Evolutionary conservation across 2,329 filamentous ascomycete species (phyloP).

Genomic region (Tolypocladium album): DNA sequence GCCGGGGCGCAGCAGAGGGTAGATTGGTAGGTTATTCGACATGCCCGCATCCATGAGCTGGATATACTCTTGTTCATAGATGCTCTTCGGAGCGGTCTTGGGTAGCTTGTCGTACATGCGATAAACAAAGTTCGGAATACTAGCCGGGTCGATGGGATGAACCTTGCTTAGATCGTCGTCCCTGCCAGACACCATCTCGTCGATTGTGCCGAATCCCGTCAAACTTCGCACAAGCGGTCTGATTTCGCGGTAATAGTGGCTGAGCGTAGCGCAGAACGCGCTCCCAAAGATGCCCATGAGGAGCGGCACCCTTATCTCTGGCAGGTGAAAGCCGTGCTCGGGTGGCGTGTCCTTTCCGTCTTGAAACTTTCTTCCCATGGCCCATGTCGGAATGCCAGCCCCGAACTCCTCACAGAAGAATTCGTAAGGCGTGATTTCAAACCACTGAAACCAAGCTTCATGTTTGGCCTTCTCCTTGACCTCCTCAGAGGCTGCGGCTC

Average conservation of each 20-base stretch:
- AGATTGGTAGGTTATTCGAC: constrained; percentile 96
- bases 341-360: constrained; percentile 44
- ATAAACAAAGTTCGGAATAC: constrained; percentile 79
- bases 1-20: constrained; percentile 81
- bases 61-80: constrained; percentile 61
- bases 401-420: constrained; percentile 89
- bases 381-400: constrained; percentile 92
- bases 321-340: constrained; percentile 59
- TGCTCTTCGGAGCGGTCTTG: constrained; percentile 63
- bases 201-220: constrained; percentile 64
- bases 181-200: constrained; percentile 71
- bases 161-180: constrained; percentile 82
- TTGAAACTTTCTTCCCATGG: constrained; percentile 73
- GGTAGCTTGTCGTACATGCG: constrained; percentile 71
- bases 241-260: constrained; percentile 92
- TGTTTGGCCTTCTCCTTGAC: constrained; percentile 42
- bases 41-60: constrained; percentile 95
- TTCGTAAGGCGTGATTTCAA: constrained; percentile 89
- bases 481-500: constrained; percentile 27
- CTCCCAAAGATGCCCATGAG: constrained; percentile 94
- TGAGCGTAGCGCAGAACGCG: constrained; percentile 90
- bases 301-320: constrained; percentile 73
- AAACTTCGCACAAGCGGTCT: constrained; percentile 69
- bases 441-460: constrained; percentile 96
- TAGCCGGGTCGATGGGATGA: constrained; percentile 87